Conservation (phyloP, 495 filamentous ascomycete genomes). For the Talaromyces nanjingensis region DNA sequence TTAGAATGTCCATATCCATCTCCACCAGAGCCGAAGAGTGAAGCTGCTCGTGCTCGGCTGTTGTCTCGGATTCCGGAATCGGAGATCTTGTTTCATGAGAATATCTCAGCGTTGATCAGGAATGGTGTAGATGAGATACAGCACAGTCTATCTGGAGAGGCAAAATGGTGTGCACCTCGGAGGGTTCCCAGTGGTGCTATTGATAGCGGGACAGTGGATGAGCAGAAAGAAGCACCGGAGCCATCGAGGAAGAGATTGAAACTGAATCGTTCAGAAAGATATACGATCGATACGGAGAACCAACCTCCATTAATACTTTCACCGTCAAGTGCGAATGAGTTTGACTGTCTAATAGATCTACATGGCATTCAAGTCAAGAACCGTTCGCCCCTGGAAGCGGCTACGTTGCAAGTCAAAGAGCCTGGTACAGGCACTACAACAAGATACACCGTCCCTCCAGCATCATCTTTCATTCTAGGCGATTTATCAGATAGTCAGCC, state of each 20-base stretch:
- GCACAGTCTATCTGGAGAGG: constrained; percentile 6
- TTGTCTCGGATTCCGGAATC: constrained; percentile 22
- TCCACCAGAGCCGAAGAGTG: constrained; percentile 36
- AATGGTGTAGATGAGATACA: constrained; percentile 23
- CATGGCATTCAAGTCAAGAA: constrained; percentile 27
- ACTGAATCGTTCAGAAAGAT: constrained; percentile 13
- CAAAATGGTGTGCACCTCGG: constrained; percentile 38
- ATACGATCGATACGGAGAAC: not conserved
- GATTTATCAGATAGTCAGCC: constrained; percentile 14
- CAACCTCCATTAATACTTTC: constrained; percentile 29
- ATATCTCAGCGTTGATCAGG: constrained; percentile 24
- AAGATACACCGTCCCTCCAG: constrained; percentile 43
- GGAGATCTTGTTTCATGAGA: constrained; percentile 24
- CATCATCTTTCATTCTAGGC: constrained; percentile 44
- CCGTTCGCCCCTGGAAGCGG: constrained; percentile 19
- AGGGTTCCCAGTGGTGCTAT: not conserved
- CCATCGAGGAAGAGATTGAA: constrained; percentile 6
- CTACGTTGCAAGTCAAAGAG: constrained; percentile 15
- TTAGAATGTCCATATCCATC: constrained; percentile 26
- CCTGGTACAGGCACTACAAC: constrained; percentile 11
- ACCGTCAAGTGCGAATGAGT: constrained; percentile 22
- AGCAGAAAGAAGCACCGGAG: not conserved
- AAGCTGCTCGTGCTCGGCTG: constrained; percentile 29
- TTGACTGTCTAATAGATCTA: constrained; percentile 24
- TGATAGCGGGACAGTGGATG: not conserved